phyloP scores from a whole-genome alignment of 257 asterid species.

The Penstemon newberryi region DNA sequence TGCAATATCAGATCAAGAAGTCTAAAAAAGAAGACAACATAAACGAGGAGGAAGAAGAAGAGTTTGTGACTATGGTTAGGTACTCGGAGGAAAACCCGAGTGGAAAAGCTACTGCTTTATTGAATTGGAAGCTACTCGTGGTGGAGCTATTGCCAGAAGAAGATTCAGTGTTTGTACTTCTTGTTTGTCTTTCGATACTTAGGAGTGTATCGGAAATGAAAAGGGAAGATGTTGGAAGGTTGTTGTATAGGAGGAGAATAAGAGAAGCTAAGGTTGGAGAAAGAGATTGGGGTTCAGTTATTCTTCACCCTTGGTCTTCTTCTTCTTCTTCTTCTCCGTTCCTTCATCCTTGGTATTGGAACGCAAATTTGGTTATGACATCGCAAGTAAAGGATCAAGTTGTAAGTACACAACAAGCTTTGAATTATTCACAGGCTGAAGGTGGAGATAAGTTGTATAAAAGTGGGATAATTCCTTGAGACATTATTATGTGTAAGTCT shows the following conservation, averaged over 20 bases:
- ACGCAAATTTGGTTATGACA: conserved; percentile 53
- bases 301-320: conserved; percentile 57
- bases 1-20: conserved; percentile 60
- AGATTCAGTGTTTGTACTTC: conserved; percentile 74
- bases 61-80: conserved; percentile 65
- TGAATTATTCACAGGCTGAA: conserved; percentile 66
- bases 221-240: conserved; percentile 60
- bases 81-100: conserved; percentile 61
- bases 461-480: conserved; percentile 52
- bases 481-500: not conserved
- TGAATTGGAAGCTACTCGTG: conserved; percentile 76
- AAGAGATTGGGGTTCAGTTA: conserved; percentile 81
- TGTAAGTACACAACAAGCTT: conserved; percentile 28
- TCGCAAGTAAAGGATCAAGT: conserved; percentile 44
- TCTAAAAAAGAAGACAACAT: conserved; percentile 17
- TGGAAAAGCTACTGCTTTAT: conserved; percentile 86
- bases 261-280: conserved; percentile 69
- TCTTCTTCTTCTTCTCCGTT: conserved; percentile 43
- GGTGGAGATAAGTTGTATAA: conserved; percentile 75
- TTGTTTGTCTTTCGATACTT: conserved; percentile 54
- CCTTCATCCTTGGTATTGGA: conserved; percentile 85
- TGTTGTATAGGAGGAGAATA: conserved; percentile 70
- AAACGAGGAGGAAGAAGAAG: conserved; percentile 49
- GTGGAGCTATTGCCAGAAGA: conserved; percentile 79
- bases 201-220: conserved; percentile 68